Base-by-base conservation (phyloP, 768 basidiomycete species). In the Lyophyllum atratum region DNA sequence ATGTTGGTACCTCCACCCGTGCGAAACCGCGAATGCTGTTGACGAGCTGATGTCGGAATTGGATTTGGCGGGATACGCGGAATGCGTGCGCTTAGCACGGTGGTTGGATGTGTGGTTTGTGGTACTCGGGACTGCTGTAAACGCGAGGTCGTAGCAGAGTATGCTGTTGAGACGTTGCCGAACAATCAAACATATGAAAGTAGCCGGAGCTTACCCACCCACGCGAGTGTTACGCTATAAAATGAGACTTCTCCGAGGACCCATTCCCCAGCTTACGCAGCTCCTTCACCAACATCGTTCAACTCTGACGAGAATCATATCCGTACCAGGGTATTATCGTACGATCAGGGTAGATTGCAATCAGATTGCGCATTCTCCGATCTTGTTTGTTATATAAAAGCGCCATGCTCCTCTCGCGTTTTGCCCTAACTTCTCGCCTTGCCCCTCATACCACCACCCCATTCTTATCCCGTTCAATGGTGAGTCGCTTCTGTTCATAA, bases 1-100 rank as follows among this genome's bases (percentile, higher is more conserved):
- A 9, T 86, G 84, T 54, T 96, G 92, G 92, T 92, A 87, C 65
- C 75, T 96, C 37, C 94, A 96, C 68, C 94, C 94, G 10, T 96
- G 94, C 68, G 86, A 91, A 68, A 90, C 87, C 3, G 78, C 79
- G 10, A 71, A 70, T 31, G 83, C 85, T 1, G 83, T 96, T 1
- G 73, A 75, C 22, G 93, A 95, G 71, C 73, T 96, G 21, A 68
- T 93, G 72, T 62, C 65, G 21, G 89, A 85, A 59, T 69, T 76
- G 11, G 67, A 68, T 15, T 59, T 63, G 33, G 68, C 67, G 4
- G 69, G 63, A 25, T 67, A 66, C 68, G 60, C 61, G 29, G 72
- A 75, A 55, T 72, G 69, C 15, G 64, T 63, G 49, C 58, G 67
- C 46, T 58, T 71, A 48, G 63, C 73, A 25, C 75, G 79, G 37